Evolutionary conservation across 2,329 filamentous ascomycete genomes (phyloP).

Genomic region (Fonsecaea monophora): DNA sequence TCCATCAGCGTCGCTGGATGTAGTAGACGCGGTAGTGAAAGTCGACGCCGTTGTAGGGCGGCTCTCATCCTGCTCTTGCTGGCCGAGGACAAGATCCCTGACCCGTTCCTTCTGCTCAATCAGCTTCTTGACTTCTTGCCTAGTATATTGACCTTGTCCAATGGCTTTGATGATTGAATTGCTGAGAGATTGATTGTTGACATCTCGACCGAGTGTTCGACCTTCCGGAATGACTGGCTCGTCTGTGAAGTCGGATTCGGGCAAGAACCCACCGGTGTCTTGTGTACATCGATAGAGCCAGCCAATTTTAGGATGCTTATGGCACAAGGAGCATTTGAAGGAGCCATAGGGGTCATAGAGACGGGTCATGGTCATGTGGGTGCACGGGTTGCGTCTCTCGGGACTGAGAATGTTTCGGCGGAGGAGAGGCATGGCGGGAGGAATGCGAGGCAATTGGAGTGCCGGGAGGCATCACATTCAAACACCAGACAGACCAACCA

Average conservation of each 20-base stretch:
- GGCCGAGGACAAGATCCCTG: constrained; percentile 40
- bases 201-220: constrained; percentile 17
- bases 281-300: constrained; percentile 78
- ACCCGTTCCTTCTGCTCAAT: constrained; percentile 51
- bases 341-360: constrained; percentile 59
- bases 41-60: constrained; percentile 34
- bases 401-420: constrained; percentile 15
- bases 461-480: constrained; percentile 3
- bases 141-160: constrained; percentile 50
- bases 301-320: constrained; percentile 62
- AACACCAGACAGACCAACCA: neutral
- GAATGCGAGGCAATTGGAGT: neutral
- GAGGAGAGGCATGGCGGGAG: constrained; percentile 33
- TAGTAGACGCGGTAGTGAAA: constrained; percentile 27
- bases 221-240: constrained; percentile 1
- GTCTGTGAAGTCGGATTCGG: constrained; percentile 42
- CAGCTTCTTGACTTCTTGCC: constrained; percentile 51
- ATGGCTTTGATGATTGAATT: constrained; percentile 52
- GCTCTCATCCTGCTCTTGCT: constrained; percentile 27
- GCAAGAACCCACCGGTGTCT: constrained; percentile 60
- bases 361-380: constrained; percentile 72
- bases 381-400: constrained; percentile 57
- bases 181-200: constrained; percentile 43
- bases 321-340: constrained; percentile 66
- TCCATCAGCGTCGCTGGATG: constrained; percentile 19